Percentiles rank a stretch among this genome's conserved stretches.
Evolutionary conservation across 495 filamentous ascomycete genomes (phyloP).

Genomic region (Lophium mytilinum): DNA sequence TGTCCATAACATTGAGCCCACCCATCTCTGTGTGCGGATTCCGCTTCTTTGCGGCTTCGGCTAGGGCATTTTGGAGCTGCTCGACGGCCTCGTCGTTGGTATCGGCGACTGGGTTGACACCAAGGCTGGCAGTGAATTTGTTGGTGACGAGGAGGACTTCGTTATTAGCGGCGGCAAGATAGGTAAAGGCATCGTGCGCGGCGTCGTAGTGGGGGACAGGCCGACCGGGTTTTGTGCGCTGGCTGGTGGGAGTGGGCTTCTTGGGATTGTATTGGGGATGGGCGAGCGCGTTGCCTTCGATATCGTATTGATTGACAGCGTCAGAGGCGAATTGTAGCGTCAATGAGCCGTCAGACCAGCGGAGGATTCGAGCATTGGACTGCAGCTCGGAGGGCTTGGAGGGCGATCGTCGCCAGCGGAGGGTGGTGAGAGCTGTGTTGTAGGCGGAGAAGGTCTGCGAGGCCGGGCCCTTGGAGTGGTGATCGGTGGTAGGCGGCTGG

Average conservation of each 20-base stretch:
- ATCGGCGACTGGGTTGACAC: conserved; percentile 58
- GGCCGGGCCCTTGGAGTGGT: conserved; percentile 37
- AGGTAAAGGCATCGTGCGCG: conserved; percentile 70
- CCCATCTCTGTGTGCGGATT: conserved; percentile 48
- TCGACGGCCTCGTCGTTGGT: conserved; percentile 72
- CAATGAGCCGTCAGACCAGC: conserved; percentile 78
- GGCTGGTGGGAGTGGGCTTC: conserved; percentile 43
- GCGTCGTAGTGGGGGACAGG: conserved; percentile 46
- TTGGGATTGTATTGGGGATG: conserved; percentile 45
- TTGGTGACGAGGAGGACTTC: conserved; percentile 66
- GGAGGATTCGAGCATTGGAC: conserved; percentile 69
- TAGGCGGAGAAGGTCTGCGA: conserved; percentile 48
- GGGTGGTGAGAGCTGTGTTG: conserved; percentile 56
- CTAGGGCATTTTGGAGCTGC: conserved; percentile 61
- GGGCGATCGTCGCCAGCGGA: conserved; percentile 65
- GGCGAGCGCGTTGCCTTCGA: conserved; percentile 66
- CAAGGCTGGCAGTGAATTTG: conserved; percentile 71
- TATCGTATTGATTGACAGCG: conserved; percentile 70
- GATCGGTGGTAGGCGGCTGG: conserved; percentile 50
- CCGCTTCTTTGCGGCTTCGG: conserved; percentile 49
- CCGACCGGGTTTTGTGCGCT: not conserved
- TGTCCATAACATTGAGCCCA: conserved; percentile 47
- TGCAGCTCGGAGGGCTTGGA: conserved; percentile 50
- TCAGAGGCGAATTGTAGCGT: conserved; percentile 68
- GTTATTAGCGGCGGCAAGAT: conserved; percentile 65